phyloP scores from a whole-genome alignment of 2,329 filamentous ascomycete genomes.

The Ceratocystis ficicola region DNA sequence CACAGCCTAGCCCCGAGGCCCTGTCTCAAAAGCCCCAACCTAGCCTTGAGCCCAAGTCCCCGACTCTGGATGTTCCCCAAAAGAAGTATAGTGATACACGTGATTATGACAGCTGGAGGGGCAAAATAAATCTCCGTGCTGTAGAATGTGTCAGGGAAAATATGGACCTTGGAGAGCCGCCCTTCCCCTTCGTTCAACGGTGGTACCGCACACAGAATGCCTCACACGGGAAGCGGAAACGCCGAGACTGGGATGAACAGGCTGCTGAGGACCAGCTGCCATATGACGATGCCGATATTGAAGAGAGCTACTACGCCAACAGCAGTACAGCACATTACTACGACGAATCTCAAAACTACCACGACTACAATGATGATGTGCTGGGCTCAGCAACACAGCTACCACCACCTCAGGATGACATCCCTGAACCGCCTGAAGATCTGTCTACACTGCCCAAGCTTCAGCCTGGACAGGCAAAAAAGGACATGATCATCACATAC shows the following conservation, averaged over 20 bases:
- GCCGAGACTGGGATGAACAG: slow-evolving; percentile 33
- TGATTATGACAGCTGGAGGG: slow-evolving; percentile 52
- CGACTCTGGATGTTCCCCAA: slow-evolving; percentile 23
- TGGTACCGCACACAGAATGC: slow-evolving; percentile 65
- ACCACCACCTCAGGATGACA: slow-evolving; percentile 35
- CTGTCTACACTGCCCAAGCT: slow-evolving; percentile 42
- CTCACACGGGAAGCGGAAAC: slow-evolving; percentile 38
- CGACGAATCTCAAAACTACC: slow-evolving; percentile 28
- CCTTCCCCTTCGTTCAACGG: slow-evolving; percentile 79
- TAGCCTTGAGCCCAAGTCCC: slow-evolving; percentile 34
- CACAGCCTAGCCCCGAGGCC: slow-evolving; percentile 13
- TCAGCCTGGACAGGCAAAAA: slow-evolving; percentile 35
- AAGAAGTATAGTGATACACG: background rate
- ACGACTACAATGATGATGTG: background rate
- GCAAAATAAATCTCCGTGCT: slow-evolving; percentile 60
- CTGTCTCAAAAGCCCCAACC: slow-evolving; percentile 21
- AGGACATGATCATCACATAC: slow-evolving; percentile 57
- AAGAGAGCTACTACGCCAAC: background rate
- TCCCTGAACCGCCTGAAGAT: slow-evolving; percentile 51
- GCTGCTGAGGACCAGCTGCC: slow-evolving; percentile 30
- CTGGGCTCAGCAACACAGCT: background rate
- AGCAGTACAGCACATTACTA: background rate
- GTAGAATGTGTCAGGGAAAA: slow-evolving; percentile 72
- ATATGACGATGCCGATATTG: slow-evolving; percentile 21
- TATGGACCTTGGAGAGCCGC: slow-evolving; percentile 58